These are phyloP conservation scores for Furcasterigmium sp. DNA, from an alignment of 2,329 filamentous ascomycete genomes.

Conservation along the genomic window DNA sequence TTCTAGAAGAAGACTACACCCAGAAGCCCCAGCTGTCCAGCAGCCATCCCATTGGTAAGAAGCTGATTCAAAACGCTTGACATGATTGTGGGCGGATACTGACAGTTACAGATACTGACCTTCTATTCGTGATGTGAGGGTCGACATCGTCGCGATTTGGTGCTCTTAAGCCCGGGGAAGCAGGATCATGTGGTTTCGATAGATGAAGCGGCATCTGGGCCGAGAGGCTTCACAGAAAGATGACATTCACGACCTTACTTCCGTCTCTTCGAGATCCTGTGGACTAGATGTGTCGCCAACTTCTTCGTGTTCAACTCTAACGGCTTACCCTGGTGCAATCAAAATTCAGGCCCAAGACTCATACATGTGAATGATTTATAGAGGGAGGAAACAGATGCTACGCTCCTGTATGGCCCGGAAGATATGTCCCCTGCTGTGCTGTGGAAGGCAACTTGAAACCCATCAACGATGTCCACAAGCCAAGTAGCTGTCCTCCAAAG, in stretches of 20 bases:
- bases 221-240: not conserved
- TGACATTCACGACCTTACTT: not conserved
- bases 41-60: conserved; percentile 86
- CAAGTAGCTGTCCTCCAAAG: too few species aligned
- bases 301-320: not conserved
- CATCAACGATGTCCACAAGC: too few species aligned
- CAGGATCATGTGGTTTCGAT: not conserved
- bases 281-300: not conserved
- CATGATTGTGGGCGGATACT: not conserved
- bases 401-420: not conserved
- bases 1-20: conserved; percentile 78
- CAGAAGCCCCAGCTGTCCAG: conserved; percentile 97
- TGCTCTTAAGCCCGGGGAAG: not conserved
- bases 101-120: not conserved
- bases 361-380: too few species aligned
- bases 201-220: not conserved
- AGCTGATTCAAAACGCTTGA: too few species aligned
- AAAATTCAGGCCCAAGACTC: too few species aligned
- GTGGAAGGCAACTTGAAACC: too few species aligned
- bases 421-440: not conserved
- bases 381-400: too few species aligned
- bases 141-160: too few species aligned
- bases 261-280: not conserved
- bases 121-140: conserved; percentile 1
- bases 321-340: too few species aligned